phyloP scores from a whole-genome alignment of 1,284 basidiomycete species.

The Heterobasidion parviporum region DNA sequence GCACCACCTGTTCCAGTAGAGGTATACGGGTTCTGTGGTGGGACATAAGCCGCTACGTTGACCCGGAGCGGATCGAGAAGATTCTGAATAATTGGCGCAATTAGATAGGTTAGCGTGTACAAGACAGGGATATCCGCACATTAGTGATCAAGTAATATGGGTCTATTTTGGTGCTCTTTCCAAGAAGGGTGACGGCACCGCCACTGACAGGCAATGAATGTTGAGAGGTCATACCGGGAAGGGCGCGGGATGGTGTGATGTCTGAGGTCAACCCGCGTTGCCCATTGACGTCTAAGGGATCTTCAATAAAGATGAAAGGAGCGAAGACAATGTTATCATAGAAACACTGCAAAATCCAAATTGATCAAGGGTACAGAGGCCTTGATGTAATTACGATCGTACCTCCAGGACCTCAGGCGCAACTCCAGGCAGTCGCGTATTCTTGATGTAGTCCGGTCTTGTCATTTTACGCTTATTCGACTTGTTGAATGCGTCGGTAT shows the following conservation, averaged over 20 bases:
- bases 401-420: conserved; percentile 82
- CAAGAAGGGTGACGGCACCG: conserved; percentile 31
- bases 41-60: conserved; percentile 60
- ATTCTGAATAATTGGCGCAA: conserved; percentile 33
- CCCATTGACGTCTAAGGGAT: conserved; percentile 65
- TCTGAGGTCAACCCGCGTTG: conserved; percentile 41
- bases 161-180: conserved; percentile 70
- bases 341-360: conserved; percentile 58
- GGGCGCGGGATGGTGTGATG: conserved; percentile 24
- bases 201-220: conserved; percentile 26
- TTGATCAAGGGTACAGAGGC: conserved; percentile 4
- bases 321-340: conserved; percentile 95
- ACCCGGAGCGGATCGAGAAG: conserved; percentile 69
- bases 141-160: conserved; percentile 87
- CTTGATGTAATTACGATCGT: conserved; percentile 14
- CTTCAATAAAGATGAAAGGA: conserved; percentile 95
- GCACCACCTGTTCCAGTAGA: conserved; percentile 65
- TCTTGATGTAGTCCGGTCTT: conserved; percentile 87
- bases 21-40: conserved; percentile 65
- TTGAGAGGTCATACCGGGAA: conserved; percentile 25
- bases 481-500: conserved; percentile 97
- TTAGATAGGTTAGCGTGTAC: not conserved
- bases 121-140: conserved; percentile 30
- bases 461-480: conserved; percentile 98
- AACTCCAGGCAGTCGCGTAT: conserved; percentile 85